These are phyloP conservation scores for Pseudopediastrum boryanum DNA, from an alignment of 139 green algal genomes.

Conservation along the genomic window DNA sequence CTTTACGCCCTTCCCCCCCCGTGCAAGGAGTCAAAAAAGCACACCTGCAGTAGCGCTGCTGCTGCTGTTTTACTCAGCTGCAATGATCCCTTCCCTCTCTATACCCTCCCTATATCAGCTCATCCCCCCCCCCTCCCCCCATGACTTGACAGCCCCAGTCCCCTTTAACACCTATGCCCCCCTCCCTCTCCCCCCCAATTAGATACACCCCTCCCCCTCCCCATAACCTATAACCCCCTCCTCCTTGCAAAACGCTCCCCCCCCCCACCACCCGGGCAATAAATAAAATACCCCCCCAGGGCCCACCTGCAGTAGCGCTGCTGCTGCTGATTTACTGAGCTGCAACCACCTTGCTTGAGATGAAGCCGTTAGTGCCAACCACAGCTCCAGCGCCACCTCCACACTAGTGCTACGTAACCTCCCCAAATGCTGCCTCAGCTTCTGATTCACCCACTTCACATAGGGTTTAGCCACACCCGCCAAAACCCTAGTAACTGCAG, in stretches of 20 bases:
- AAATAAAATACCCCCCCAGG: neutral
- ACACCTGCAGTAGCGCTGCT: slow-evolving; percentile 45
- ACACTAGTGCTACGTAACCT: slow-evolving; percentile 31
- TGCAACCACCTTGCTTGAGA: slow-evolving; percentile 64
- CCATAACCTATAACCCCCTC: too few relatives aligned
- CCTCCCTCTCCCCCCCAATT: too few relatives aligned
- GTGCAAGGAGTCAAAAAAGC: neutral
- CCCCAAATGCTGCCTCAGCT: neutral
- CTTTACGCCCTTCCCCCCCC: too few relatives aligned
- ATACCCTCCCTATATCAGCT: too few relatives aligned
- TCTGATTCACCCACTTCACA: neutral
- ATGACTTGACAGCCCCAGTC: too few relatives aligned
- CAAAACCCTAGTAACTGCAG: slow-evolving; percentile 29
- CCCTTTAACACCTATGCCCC: too few relatives aligned
- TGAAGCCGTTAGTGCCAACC: slow-evolving; percentile 67
- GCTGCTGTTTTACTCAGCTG: slow-evolving; percentile 31
- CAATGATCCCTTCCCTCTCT: too few relatives aligned
- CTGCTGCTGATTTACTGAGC: slow-evolving; percentile 28
- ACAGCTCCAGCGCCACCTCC: slow-evolving; percentile 85
- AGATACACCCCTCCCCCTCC: too few relatives aligned
- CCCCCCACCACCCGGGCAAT: too few relatives aligned
- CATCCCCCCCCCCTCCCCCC: too few relatives aligned
- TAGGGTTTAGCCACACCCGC: slow-evolving; percentile 40
- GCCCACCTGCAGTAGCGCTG: slow-evolving; percentile 44
- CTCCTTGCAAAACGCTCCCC: too few relatives aligned